A percentile compares a stretch with the other conserved stretches of the same genome.
Evolutionary conservation across 2,329 filamentous ascomycete genomes (phyloP).

Genomic region (Penicillium sp.): DNA sequence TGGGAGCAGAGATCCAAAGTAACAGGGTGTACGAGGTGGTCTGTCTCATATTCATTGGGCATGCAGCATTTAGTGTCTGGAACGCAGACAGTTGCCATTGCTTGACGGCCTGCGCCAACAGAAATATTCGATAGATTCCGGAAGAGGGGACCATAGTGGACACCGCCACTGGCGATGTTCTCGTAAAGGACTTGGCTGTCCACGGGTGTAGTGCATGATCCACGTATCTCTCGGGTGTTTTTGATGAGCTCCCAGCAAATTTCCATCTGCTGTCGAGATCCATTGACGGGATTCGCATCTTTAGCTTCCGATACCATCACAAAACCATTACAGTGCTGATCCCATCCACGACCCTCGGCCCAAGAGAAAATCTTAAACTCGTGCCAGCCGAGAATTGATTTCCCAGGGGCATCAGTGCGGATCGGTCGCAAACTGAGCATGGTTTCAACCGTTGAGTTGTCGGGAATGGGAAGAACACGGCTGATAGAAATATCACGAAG

Average conservation of each 20-base stretch:
- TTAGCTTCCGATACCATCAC: constrained; percentile 20
- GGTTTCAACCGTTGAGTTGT: constrained; percentile 16
- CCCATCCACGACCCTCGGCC: constrained; percentile 20
- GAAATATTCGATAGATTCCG: constrained; percentile 11
- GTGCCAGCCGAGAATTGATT: constrained; percentile 21
- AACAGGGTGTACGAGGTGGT: constrained; percentile 16
- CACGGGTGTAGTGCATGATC: constrained; percentile 4
- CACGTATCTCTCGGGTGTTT: constrained; percentile 2
- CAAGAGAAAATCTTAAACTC: constrained; percentile 25
- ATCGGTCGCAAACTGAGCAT: constrained; percentile 17
- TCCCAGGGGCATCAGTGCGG: constrained; percentile 12
- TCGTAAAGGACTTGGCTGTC: constrained; percentile 13
- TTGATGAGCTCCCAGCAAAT: background rate
- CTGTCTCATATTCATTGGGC: constrained; percentile 12
- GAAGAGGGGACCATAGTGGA: constrained; percentile 19
- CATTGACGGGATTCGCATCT: constrained; percentile 14
- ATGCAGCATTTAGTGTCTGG: constrained; percentile 17
- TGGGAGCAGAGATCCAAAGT: constrained; percentile 18
- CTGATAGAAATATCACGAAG: constrained; percentile 21
- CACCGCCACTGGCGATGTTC: constrained; percentile 11
- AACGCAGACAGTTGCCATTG: constrained; percentile 12
- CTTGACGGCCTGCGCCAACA: constrained; percentile 1
- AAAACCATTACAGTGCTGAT: constrained; percentile 21
- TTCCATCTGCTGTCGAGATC: too few species aligned
- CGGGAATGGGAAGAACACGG: constrained; percentile 18